Base-by-base conservation (phyloP, 148 eudicot genomes). In the Mesembryanthemum crystallinum region DNA sequence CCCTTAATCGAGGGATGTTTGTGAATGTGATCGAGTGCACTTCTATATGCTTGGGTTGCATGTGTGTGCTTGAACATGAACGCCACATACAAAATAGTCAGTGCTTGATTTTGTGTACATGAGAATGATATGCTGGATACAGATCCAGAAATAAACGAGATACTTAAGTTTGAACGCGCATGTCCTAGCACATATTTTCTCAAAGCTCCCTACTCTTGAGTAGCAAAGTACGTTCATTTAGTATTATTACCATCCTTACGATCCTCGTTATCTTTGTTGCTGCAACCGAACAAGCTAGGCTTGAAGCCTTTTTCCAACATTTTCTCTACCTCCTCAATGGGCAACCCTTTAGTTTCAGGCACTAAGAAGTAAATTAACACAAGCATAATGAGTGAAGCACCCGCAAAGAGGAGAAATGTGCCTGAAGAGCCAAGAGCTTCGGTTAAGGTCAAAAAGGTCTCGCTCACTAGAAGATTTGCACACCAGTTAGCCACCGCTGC, bases 281-380 rank as follows among this genome's bases (percentile, higher is more conserved):
- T 17, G 32, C 75, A 61, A 61, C 77, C 79, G 15, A 60, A 71
- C 4, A 85, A 43, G 29, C 75, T 76, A 14, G 89, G 91, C 69
- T 59, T 85, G 66, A 78, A 83, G 33, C 90, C 88, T 74, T 73
- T 84, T 23, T 85, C 76, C 4, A 89, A 80, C 88, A 89, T 86
- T 83, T 82, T 79, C 82, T 89, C 91, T 5, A 89, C 89, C 62
- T 91, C 87, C 83, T 89, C 91, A 43, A 86, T 82, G 23, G 83
- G 88, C 71, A 89, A 30, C 9, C 89, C 93, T 79, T 91, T 91
- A 23, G 97, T 91, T 73, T 91, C 92, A 0, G 88, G 93, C 13
- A 91, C 88, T 18, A 87, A 76, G 70, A 89, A 65, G 42, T 54
- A 86, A 21, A 91, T 81, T 6, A 79, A 82, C 10, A 88, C 37